Evolutionary conservation across 371 early-diverging fungal species (phyloP), one percentile per base, ranked within the genome.

Genomic region (Rhizomucor pusillus): DNA sequence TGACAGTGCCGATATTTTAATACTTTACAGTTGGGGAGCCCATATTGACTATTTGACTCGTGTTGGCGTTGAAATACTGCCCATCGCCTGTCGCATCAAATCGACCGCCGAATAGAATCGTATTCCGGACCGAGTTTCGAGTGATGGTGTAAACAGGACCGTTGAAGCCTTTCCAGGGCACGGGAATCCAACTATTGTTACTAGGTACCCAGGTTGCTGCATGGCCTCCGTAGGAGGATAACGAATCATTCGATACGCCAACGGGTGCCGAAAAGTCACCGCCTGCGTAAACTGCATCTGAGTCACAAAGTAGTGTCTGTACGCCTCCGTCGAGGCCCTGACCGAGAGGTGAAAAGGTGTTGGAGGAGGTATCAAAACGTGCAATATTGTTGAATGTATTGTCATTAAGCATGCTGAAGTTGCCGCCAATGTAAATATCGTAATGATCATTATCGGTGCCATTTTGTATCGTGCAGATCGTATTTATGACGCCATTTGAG

Each of bases 301-400:
- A 53, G 37, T 87, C 86, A 54, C 91, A 90, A 45, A 73, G 70
- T 25, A 90, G 64, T 13, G 81, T 60, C 23, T 66, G 65, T 10
- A 90, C 88, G 2, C 86, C 67, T 0, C 88, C 89, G 63, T 89
- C 81, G 10, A 90, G 64, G 12, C 91, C 91, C 56, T 82, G 77
- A 5, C 60, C 60, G 57, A 90, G 69, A 5, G 74, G 49, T 9
- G 50, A 62, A 58, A 78, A 74, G 16, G 59, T 72, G 41, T 44
- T 66, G 56, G 67, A 54, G 13, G 48, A 54, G 2, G 71, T 68
- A 56, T 86, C 73, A 33, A 75, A 82, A 23, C 74, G 69, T 3
- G 72, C 77, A 36, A 86, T 85, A 41, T 81, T 65, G 19, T 56
- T 57, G 37, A 51, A 12, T 1, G 37, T 10, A 20, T 59, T 59